These are phyloP conservation scores for Neonothopanus nambi DNA, from an alignment of 1,284 basidiomycete genomes.

Conservation along the genomic window DNA sequence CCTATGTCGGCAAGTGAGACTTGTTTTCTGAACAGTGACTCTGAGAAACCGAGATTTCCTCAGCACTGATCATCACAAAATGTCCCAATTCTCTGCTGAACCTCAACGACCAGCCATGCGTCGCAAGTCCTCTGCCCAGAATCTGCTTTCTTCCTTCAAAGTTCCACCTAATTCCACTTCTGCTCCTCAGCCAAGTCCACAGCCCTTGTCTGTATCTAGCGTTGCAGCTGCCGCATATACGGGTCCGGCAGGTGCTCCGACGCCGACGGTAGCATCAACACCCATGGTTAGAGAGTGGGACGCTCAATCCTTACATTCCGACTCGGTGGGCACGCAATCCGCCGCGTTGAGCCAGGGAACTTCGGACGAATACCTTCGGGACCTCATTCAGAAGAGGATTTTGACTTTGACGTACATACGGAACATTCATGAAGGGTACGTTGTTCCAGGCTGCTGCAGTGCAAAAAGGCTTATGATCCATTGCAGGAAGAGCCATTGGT, in stretches of 20 bases:
- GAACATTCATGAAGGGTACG: conserved; percentile 82
- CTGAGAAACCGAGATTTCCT: conserved; percentile 2
- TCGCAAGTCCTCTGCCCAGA: conserved; percentile 82
- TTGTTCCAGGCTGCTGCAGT: conserved; percentile 15
- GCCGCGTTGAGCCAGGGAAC: conserved; percentile 59
- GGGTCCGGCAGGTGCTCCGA: conserved; percentile 40
- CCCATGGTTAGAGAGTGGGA: conserved; percentile 66
- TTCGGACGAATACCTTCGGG: conserved; percentile 72
- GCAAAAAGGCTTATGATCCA: conserved; percentile 8
- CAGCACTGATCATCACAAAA: background rate
- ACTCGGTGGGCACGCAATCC: conserved; percentile 40
- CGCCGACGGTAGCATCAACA: conserved; percentile 45
- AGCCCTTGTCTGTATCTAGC: conserved; percentile 31
- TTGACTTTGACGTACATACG: conserved; percentile 82
- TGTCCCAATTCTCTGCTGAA: conserved; percentile 9
- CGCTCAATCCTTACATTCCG: conserved; percentile 60
- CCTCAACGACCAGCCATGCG: conserved; percentile 64
- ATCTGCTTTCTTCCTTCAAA: conserved; percentile 79
- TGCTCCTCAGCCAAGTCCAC: conserved; percentile 31
- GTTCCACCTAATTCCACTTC: conserved; percentile 23
- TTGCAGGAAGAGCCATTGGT: conserved; percentile 78
- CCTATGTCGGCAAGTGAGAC: background rate
- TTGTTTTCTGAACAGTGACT: background rate
- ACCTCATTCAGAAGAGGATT: conserved; percentile 80
- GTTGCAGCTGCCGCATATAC: conserved; percentile 33